phyloP scores from a whole-genome alignment of 257 asterid genomes.

The Jacaranda mimosifolia region DNA sequence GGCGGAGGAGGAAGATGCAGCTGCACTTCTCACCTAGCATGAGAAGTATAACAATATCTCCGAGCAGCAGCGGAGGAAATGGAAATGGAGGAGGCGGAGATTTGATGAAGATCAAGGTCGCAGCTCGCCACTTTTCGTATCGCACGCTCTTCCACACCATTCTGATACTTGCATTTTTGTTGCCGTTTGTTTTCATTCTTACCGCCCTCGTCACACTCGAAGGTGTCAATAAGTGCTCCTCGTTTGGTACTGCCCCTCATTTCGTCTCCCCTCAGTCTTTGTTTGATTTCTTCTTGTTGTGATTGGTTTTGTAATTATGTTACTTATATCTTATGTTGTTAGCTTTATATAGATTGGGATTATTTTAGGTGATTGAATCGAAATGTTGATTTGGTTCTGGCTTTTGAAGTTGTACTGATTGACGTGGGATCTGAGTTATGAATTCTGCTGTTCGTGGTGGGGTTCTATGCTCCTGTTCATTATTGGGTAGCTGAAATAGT shows the following conservation, averaged over 20 bases:
- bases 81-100: constrained; percentile 69
- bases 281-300: constrained; percentile 14
- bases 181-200: constrained; percentile 93
- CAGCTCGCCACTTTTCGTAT: constrained; percentile 85
- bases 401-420: constrained; percentile 26
- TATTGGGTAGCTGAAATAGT: constrained; percentile 13
- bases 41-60: constrained; percentile 99
- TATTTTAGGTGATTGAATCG: constrained; percentile 15
- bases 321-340: constrained; percentile 28
- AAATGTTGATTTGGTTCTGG: constrained; percentile 10
- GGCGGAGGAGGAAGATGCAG: constrained; percentile 91
- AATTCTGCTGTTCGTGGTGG: constrained; percentile 20
- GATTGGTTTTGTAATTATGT: constrained; percentile 3
- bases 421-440: constrained; percentile 32
- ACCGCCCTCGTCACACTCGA: constrained; percentile 94
- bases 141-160: constrained; percentile 85
- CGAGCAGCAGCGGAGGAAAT: constrained; percentile 67
- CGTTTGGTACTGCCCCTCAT: constrained; percentile 64
- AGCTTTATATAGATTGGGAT: constrained; percentile 17
- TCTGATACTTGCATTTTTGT: constrained; percentile 81
- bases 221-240: constrained; percentile 99
- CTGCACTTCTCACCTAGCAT: constrained; percentile 99
- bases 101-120: constrained; percentile 95
- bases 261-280: neutral
- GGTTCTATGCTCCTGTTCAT: constrained; percentile 21